These are phyloP conservation scores for Teratosphaeria nubilosa DNA, from an alignment of 2,329 filamentous ascomycete species.

Conservation along the genomic window DNA sequence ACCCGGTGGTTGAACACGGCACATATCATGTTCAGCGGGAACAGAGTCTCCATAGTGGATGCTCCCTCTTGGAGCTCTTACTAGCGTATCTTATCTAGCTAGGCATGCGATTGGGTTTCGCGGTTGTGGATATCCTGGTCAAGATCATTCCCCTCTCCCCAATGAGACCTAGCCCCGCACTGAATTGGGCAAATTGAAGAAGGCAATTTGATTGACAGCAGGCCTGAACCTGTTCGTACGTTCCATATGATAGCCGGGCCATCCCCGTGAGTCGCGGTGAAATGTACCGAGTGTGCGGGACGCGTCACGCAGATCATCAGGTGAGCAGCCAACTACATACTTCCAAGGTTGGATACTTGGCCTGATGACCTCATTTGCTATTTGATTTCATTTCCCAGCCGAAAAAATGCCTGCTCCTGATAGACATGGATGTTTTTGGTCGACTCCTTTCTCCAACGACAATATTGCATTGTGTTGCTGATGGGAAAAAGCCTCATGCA, in stretches of 20 bases:
- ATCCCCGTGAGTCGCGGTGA: background rate
- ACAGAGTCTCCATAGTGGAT: background rate
- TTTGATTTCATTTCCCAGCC: background rate
- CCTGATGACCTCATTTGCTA: background rate
- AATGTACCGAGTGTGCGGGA: background rate
- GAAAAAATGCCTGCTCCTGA: background rate
- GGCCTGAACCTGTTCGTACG: background rate
- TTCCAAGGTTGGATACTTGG: background rate
- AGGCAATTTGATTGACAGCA: background rate
- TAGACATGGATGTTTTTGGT: background rate
- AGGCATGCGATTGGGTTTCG: background rate
- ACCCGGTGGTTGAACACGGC: conserved; percentile 1
- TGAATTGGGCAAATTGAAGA: background rate
- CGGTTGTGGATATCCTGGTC: background rate
- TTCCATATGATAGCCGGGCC: background rate
- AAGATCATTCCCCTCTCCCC: background rate
- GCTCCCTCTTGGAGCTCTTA: background rate
- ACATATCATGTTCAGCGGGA: background rate
- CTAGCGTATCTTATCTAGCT: background rate
- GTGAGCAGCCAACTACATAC: background rate
- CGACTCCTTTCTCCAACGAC: background rate
- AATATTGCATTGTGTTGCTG: background rate
- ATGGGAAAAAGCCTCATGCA: background rate
- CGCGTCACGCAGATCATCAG: background rate
- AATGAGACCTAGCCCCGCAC: background rate